These are phyloP conservation scores for Akanthomyces dipterigenus DNA, from an alignment of 2,329 filamentous ascomycete genomes.

Conservation along the genomic window DNA sequence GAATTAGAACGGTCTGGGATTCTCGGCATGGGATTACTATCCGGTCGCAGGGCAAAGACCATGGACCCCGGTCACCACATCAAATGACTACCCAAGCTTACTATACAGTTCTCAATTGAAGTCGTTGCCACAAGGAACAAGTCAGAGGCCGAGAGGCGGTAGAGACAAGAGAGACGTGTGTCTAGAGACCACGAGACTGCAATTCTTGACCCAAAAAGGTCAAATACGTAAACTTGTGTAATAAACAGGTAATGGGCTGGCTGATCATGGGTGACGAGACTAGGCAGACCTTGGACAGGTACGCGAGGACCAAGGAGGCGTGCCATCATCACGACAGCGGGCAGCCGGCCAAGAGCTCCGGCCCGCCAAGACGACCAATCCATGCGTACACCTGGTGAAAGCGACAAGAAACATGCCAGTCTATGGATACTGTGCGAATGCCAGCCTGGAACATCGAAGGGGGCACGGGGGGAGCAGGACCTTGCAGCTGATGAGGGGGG, in stretches of 20 bases:
- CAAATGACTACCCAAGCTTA: background rate
- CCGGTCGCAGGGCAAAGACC: background rate
- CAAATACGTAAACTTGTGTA: background rate
- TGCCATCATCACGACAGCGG: background rate
- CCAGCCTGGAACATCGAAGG: background rate
- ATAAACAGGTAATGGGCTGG: background rate
- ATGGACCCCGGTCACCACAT: background rate
- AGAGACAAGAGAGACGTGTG: background rate
- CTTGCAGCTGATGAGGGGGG: too few relatives aligned
- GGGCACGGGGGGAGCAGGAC: background rate
- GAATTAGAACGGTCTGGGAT: background rate
- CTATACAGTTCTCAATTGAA: background rate
- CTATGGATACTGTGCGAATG: too few relatives aligned
- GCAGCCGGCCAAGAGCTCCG: background rate
- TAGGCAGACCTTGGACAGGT: background rate
- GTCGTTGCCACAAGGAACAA: background rate
- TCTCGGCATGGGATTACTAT: background rate
- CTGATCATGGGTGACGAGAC: background rate
- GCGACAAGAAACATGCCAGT: background rate
- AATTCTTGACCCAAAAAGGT: background rate
- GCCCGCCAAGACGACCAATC: background rate
- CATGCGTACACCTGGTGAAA: background rate
- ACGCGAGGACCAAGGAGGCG: background rate
- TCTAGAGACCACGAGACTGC: background rate
- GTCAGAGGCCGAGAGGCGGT: background rate